A percentile compares a stretch with the other conserved stretches of the same genome.
Conservation (phyloP, 2,329 filamentous ascomycete genomes). For the Berkeleyomyces rouxiae region DNA sequence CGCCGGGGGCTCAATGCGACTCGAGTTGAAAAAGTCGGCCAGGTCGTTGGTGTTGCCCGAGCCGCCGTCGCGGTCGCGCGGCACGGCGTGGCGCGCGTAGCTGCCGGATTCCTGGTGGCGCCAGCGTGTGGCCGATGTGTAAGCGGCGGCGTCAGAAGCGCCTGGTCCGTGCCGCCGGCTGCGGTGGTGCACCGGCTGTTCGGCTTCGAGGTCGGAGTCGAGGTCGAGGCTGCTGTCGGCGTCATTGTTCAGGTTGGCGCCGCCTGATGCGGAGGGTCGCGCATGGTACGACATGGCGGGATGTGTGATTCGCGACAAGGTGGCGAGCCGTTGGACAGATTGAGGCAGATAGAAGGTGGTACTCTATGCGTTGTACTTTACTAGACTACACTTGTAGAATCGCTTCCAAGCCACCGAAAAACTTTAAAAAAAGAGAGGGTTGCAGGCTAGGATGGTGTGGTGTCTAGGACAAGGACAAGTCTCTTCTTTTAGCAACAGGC, state of each 20-base stretch:
- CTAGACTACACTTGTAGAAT: background rate
- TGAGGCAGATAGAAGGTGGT: background rate
- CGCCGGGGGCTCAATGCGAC: slow-evolving; percentile 30
- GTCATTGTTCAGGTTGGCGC: background rate
- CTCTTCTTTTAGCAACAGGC: background rate
- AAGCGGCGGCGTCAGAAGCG: slow-evolving; percentile 16
- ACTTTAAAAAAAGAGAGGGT: no score
- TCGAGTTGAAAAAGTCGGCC: slow-evolving; percentile 38
- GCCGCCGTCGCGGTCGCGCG: slow-evolving; percentile 25
- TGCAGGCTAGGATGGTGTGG: no score
- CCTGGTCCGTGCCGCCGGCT: background rate
- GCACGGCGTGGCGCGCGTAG: slow-evolving; percentile 33
- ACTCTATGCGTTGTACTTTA: background rate
- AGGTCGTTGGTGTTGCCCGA: slow-evolving; percentile 33
- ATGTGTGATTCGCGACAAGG: background rate
- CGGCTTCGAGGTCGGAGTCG: slow-evolving; percentile 17
- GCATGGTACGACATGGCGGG: background rate
- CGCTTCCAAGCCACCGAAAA: background rate
- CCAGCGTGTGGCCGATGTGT: slow-evolving; percentile 42
- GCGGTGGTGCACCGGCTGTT: slow-evolving; percentile 19
- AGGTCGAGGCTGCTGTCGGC: background rate
- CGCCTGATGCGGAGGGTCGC: background rate
- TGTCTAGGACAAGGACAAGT: background rate
- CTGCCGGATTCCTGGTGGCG: slow-evolving; percentile 46
- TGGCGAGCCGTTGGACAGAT: background rate